Percentiles rank a stretch among this genome's conserved stretches.
Evolutionary conservation across 805 yeast genomes (phyloP).

Genomic region (Saccharomycopsis sp.): DNA sequence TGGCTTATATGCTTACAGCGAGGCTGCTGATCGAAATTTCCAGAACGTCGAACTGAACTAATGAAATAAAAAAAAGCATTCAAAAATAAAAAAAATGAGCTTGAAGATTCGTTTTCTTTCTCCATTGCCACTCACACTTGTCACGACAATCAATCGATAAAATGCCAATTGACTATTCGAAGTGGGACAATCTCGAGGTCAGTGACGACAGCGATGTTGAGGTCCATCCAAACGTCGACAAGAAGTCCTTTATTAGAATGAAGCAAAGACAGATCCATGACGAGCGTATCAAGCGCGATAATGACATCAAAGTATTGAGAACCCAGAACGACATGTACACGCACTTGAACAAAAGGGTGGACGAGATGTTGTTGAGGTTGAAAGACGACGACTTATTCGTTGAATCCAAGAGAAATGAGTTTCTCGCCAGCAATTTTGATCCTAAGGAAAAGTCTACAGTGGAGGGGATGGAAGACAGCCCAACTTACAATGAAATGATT

Average conservation of each 20-base stretch:
- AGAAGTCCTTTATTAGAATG: constrained; percentile 86
- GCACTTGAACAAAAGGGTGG: constrained; percentile 66
- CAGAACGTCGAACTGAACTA: no score
- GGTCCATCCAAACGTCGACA: constrained; percentile 97
- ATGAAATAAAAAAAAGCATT: no score
- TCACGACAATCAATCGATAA: no score
- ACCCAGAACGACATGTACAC: constrained; percentile 76
- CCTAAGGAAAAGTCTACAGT: constrained; percentile 44
- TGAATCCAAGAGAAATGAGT: constrained; percentile 30
- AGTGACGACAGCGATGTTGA: constrained; percentile 96
- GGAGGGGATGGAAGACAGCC: constrained; percentile 37
- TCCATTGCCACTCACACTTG: no score
- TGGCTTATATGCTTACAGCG: no score
- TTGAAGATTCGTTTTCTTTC: no score
- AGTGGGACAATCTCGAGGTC: constrained; percentile 94
- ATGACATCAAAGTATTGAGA: constrained; percentile 65
- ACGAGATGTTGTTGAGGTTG: constrained; percentile 41
- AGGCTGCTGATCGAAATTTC: no score
- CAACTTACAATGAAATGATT: constrained; percentile 85
- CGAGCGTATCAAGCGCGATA: constrained; percentile 71
- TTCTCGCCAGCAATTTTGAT: constrained; percentile 46
- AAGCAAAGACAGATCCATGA: constrained; percentile 96
- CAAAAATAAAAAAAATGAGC: no score
- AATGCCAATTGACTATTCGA: constrained; percentile 70
- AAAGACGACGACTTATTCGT: constrained; percentile 28